Percentiles rank a stretch among this genome's conserved stretches.
Conservation (phyloP, 2,329 filamentous ascomycete genomes). For the Laburnicola sp. region DNA sequence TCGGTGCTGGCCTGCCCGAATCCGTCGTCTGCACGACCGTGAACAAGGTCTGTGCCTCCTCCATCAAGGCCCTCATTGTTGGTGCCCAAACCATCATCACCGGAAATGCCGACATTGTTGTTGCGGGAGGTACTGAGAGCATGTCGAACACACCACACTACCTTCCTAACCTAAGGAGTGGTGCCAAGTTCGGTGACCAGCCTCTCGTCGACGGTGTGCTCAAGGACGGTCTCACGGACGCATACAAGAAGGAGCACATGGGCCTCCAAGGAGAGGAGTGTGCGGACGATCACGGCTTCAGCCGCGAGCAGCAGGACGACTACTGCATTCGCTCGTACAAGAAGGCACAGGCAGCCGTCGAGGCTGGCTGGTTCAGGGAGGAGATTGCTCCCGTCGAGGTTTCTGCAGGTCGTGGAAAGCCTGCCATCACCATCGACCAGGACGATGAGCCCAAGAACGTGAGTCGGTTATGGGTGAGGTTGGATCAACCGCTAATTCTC, state of each 20-base stretch:
- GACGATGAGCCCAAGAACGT: constrained; percentile 97
- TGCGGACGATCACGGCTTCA: constrained; percentile 72
- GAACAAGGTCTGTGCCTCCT: constrained; percentile 80
- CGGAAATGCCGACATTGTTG: constrained; percentile 68
- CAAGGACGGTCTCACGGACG: constrained; percentile 70
- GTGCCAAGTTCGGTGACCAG: not conserved
- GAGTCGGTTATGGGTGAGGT: constrained; percentile 29
- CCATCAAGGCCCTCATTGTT: constrained; percentile 72
- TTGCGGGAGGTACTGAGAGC: constrained; percentile 87
- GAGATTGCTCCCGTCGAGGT: constrained; percentile 91
- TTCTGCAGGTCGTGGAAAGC: constrained; percentile 86
- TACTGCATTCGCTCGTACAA: constrained; percentile 74
- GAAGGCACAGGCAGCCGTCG: constrained; percentile 69
- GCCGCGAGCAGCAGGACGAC: constrained; percentile 73
- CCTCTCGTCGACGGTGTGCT: constrained; percentile 63
- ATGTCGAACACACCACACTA: constrained; percentile 96
- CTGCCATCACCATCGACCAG: constrained; percentile 73
- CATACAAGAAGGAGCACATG: constrained; percentile 85
- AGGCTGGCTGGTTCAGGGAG: constrained; percentile 66
- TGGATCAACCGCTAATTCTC: not conserved
- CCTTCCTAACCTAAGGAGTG: constrained; percentile 51
- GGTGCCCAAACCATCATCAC: constrained; percentile 68
- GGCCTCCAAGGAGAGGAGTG: constrained; percentile 86
- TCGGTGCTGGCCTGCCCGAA: constrained; percentile 71
- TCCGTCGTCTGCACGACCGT: constrained; percentile 76